Conservation (phyloP, 1,284 basidiomycete genomes). For the Trichosporon ovoides region DNA sequence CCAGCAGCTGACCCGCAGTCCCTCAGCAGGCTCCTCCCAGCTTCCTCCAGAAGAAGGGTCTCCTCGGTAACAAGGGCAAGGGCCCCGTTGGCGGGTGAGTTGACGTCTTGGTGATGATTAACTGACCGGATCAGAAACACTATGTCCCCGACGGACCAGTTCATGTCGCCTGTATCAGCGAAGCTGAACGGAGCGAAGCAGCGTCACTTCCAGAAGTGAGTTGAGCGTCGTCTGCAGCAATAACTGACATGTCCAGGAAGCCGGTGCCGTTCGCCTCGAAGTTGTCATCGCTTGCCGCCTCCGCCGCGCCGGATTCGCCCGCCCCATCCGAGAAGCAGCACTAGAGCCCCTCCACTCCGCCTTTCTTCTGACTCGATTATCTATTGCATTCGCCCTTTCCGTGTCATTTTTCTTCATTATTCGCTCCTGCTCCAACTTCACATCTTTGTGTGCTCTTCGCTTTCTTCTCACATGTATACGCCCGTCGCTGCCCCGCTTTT, state of each 20-base stretch:
- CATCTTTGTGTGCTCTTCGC: no score
- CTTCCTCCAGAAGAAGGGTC: constrained; percentile 46
- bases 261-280: constrained; percentile 37
- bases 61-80: constrained; percentile 27
- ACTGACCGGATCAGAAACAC: constrained; percentile 51
- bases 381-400: no score
- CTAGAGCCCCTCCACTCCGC: background rate
- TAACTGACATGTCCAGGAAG: constrained; percentile 29
- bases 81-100: constrained; percentile 25
- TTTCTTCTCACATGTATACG: background rate
- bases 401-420: no score
- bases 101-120: background rate
- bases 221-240: constrained; percentile 20
- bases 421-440: no score
- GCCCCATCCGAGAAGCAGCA: constrained; percentile 16
- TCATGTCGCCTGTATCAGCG: constrained; percentile 82
- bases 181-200: constrained; percentile 82
- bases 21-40: constrained; percentile 21
- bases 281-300: constrained; percentile 36
- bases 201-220: constrained; percentile 83
- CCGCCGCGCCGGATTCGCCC: constrained; percentile 9
- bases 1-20: constrained; percentile 1
- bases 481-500: no score
- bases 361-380: no score
- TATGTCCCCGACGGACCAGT: constrained; percentile 82